Evolutionary conservation across 768 basidiomycete genomes (phyloP).

Genomic region (Hygrophoropsis aurantiaca): DNA sequence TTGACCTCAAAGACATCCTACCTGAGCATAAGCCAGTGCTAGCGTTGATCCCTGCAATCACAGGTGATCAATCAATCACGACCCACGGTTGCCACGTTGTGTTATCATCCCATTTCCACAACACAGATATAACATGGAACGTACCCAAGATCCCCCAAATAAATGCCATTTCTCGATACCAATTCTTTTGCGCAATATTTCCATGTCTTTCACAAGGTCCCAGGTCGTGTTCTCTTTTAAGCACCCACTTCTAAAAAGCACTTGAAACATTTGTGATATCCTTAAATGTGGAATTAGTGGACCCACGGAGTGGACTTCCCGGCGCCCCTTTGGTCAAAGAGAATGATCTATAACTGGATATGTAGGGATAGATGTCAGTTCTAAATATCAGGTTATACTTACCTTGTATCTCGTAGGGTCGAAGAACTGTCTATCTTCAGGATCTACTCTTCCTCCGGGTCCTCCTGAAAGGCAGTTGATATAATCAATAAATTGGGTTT

Average conservation of each 20-base stretch:
- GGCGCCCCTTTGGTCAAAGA: constrained; percentile 88
- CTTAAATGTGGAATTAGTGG: background rate
- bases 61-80: too few relatives aligned
- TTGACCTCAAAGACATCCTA: too few relatives aligned
- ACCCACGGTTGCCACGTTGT: background rate
- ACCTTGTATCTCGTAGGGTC: constrained; percentile 85
- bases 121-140: constrained; percentile 11
- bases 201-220: constrained; percentile 90
- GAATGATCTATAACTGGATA: constrained; percentile 63
- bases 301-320: constrained; percentile 87
- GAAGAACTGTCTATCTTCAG: constrained; percentile 75
- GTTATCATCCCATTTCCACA: too few relatives aligned
- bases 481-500: background rate
- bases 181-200: constrained; percentile 75
- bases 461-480: constrained; percentile 64
- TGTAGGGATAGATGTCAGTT: background rate
- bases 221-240: constrained; percentile 90
- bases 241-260: constrained; percentile 68
- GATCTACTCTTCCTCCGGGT: constrained; percentile 75
- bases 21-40: constrained; percentile 83
- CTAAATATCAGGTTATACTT: constrained; percentile 1
- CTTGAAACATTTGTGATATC: constrained; percentile 5
- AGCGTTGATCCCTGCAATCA: constrained; percentile 94
- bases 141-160: constrained; percentile 91
- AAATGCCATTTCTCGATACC: constrained; percentile 87